Evolutionary conservation across 495 filamentous ascomycete genomes (phyloP), one percentile per base, ranked within the genome.

Genomic region (Talaromyces liani): DNA sequence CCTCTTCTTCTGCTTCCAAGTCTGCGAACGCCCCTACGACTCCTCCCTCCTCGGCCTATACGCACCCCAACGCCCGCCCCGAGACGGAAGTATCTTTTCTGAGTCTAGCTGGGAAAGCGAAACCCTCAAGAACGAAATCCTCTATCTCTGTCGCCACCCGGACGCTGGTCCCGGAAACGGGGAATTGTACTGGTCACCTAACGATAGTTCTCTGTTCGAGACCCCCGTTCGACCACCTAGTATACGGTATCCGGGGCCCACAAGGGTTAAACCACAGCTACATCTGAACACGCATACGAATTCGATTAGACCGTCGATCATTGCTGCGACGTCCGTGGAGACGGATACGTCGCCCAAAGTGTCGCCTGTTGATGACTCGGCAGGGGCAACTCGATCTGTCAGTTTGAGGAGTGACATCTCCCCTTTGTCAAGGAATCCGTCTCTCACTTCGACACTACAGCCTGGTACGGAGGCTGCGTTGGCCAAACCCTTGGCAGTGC

Each of bases 1-100:
- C 0, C 72, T 76, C 33, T 80, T 79, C 60, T 79, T 75, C 62
- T 75, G 75, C 4, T 67, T 72, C 51, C 72, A 79, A 63, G 66
- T 79, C 31, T 77, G 75, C 54, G 74, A 78, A 51, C 70, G 75
- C 24, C 76, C 77, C 59, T 78, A 79, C 41, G 75, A 77, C 36
- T 67, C 77, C 0, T 80, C 77, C 0, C 60, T 80, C 24, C 66
- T 79, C n/a, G 75, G 76, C 1, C 66, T 79, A 6, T 77, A 78
- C 61, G 70, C 65, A 55, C 70, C 63, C 27, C 68, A 62, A 24
- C 62, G 51, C 22, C 53, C 66, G 20, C 49, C 51, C 9, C 68
- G 70, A 12, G 67, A 78, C 16, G 72, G 68, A 25, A 79, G 76
- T 58, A 71, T 80, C 25, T 62, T 74, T 25, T 78, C 76, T 3